Evolutionary conservation across 441 rosid species (phyloP).

Genomic region (Croton laevigatus): DNA sequence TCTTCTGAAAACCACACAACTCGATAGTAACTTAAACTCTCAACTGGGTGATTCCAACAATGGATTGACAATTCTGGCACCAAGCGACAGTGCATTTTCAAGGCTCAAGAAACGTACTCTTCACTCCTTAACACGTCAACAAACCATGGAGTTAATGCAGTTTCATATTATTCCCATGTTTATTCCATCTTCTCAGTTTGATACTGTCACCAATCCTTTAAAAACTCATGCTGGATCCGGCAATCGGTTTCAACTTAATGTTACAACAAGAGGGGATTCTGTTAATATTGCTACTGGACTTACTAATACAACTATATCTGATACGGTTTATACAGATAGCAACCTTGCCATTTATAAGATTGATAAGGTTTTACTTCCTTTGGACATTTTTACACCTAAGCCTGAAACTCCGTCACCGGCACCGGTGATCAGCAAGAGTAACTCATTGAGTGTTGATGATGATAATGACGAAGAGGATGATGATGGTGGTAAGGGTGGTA

Average conservation of each 20-base stretch:
- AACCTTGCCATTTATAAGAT: constrained; percentile 71
- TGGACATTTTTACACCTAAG: constrained; percentile 53
- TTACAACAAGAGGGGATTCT: constrained; percentile 48
- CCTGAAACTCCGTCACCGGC: constrained; percentile 59
- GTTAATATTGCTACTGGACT: constrained; percentile 65
- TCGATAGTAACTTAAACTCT: constrained; percentile 48
- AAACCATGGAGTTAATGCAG: constrained; percentile 55
- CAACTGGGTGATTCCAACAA: constrained; percentile 65
- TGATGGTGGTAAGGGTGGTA: constrained; percentile 14
- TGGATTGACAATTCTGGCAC: constrained; percentile 73
- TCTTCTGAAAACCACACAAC: constrained; percentile 54
- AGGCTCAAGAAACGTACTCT: constrained; percentile 54
- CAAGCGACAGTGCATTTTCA: constrained; percentile 53
- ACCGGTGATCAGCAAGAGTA: constrained; percentile 28
- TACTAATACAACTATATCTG: constrained; percentile 58
- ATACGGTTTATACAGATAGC: constrained; percentile 50
- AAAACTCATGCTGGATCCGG: constrained; percentile 67
- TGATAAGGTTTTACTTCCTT: constrained; percentile 61
- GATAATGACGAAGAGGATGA: constrained; percentile 2
- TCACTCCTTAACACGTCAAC: constrained; percentile 48
- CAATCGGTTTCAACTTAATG: constrained; percentile 52
- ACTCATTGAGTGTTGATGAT: constrained; percentile 20
- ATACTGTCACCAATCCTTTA: constrained; percentile 68
- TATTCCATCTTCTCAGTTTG: constrained; percentile 53
- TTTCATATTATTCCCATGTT: constrained; percentile 61